phyloP scores from a whole-genome alignment of 139 green algal genomes.

The Tetradesmus lagerheimii region DNA sequence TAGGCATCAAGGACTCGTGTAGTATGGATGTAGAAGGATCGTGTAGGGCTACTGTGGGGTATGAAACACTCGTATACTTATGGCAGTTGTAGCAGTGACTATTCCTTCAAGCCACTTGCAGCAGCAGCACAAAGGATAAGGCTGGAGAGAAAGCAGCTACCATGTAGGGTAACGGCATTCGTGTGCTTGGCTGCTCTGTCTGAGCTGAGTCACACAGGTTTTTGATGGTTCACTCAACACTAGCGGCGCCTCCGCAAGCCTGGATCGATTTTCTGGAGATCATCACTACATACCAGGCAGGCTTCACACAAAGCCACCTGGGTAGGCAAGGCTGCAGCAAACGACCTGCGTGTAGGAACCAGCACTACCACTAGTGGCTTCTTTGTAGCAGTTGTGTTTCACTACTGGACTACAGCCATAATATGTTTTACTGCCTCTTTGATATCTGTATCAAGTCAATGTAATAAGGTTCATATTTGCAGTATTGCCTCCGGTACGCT shows the following conservation, averaged over 20 bases:
- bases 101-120: too few species aligned
- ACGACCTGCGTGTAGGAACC: too few species aligned
- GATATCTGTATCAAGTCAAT: not conserved
- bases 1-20: not conserved
- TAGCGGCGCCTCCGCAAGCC: too few species aligned
- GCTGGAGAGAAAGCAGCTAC: not conserved
- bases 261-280: too few species aligned
- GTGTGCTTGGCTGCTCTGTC: not conserved
- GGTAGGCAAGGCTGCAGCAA: not conserved
- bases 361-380: too few species aligned
- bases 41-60: too few species aligned
- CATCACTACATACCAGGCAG: not conserved
- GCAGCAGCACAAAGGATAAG: too few species aligned
- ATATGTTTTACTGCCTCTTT: too few species aligned
- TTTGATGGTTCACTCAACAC: too few species aligned
- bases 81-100: not conserved
- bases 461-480: not conserved
- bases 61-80: not conserved
- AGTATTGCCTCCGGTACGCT: not conserved
- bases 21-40: not conserved
- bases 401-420: too few species aligned
- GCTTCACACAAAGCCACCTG: not conserved
- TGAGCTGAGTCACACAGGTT: not conserved
- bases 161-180: not conserved
- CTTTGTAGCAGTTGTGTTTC: too few species aligned